phyloP scores from a whole-genome alignment of 331 rosid genomes.

The Acacia concinna region DNA sequence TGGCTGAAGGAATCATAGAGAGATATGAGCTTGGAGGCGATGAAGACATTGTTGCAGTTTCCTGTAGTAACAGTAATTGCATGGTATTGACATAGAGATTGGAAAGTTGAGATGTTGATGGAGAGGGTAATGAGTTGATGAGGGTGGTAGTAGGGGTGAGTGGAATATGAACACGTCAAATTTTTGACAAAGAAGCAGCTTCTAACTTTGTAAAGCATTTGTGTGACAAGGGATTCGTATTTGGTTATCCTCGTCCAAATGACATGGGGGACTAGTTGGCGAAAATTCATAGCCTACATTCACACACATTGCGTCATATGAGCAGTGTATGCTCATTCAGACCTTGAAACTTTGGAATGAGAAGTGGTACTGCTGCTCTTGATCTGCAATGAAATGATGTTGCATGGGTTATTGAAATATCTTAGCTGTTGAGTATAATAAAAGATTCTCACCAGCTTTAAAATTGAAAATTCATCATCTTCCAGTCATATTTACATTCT shows the following conservation, averaged over 20 bases:
- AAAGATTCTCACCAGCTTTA: not conserved
- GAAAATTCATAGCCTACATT: not conserved
- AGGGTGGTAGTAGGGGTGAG: conserved; percentile 9
- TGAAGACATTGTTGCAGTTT: conserved; percentile 64
- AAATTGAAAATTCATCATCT: not conserved
- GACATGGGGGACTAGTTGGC: not conserved
- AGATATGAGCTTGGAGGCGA: conserved; percentile 74
- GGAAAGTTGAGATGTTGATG: conserved; percentile 37
- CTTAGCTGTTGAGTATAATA: not conserved
- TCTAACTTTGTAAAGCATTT: not conserved
- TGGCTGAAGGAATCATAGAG: conserved; percentile 51
- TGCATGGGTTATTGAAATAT: not conserved
- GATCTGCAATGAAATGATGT: not conserved
- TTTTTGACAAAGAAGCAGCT: not conserved
- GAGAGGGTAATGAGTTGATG: conserved; percentile 49
- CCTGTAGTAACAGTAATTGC: conserved; percentile 63
- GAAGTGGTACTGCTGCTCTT: not conserved
- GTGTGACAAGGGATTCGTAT: not conserved
- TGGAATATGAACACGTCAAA: conserved; percentile 12
- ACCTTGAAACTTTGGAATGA: not conserved
- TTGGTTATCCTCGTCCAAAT: not conserved
- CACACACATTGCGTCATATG: not conserved
- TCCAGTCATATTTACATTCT: not conserved
- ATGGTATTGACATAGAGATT: conserved; percentile 54
- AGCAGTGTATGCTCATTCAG: not conserved